A percentile compares a stretch with the other conserved stretches of the same genome.
phyloP scores from a whole-genome alignment of 371 early-diverging fungal genomes.

The Mycotypha africana region DNA sequence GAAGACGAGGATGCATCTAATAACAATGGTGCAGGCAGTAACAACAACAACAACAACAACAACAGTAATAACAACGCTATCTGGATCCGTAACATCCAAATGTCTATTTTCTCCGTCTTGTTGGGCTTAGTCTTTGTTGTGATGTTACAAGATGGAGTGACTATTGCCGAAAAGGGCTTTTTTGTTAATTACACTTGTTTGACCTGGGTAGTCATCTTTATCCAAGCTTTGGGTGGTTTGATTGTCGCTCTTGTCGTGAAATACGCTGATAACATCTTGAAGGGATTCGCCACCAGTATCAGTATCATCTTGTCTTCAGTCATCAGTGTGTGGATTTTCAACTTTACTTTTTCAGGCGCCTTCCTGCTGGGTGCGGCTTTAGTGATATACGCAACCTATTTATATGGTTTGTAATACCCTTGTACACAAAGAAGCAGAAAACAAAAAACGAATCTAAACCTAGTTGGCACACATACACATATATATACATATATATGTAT shows the following conservation, averaged over 20 bases:
- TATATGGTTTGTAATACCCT: conserved; percentile 60
- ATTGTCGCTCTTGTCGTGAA: conserved; percentile 94
- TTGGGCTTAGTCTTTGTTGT: conserved; percentile 66
- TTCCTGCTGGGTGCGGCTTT: conserved; percentile 78
- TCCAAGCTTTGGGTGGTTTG: conserved; percentile 90
- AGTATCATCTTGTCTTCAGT: conserved; percentile 87
- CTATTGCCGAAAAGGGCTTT: conserved; percentile 74
- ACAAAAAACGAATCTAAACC: too few relatives aligned
- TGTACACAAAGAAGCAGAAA: too few relatives aligned
- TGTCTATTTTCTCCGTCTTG: conserved; percentile 70
- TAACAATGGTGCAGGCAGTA: too few relatives aligned
- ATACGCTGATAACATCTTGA: conserved; percentile 95
- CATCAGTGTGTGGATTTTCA: conserved; percentile 74
- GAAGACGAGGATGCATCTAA: conserved; percentile 11
- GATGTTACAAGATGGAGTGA: conserved; percentile 70
- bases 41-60: too few relatives aligned
- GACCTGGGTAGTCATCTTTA: conserved; percentile 74
- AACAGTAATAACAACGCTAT: conserved; percentile 47
- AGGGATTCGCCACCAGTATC: conserved; percentile 94
- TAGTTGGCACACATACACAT: too few relatives aligned
- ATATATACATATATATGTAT: too few relatives aligned
- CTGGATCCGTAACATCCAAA: conserved; percentile 89
- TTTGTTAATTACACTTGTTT: conserved; percentile 80
- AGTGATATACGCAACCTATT: conserved; percentile 75
- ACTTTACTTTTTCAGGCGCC: conserved; percentile 54